Conservation (phyloP, 768 basidiomycete genomes). For the Astraeus odoratus region DNA sequence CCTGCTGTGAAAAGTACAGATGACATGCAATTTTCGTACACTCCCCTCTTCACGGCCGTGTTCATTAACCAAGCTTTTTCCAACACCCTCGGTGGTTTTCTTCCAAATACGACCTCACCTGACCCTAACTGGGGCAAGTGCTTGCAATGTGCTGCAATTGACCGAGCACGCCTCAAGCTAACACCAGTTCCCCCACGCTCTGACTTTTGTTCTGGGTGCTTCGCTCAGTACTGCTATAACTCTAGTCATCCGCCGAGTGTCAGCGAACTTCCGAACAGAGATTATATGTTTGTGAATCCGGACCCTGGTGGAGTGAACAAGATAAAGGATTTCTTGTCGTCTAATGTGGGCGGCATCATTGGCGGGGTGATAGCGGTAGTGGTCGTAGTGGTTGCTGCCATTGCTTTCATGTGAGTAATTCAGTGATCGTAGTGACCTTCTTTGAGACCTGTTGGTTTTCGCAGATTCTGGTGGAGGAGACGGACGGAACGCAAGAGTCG, state of each 20-base stretch:
- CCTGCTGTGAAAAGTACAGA: conserved; percentile 33
- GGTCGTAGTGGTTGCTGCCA: conserved; percentile 32
- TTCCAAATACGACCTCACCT: conserved; percentile 47
- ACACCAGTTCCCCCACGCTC: conserved; percentile 33
- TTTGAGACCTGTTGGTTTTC: not conserved
- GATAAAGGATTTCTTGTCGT: conserved; percentile 36
- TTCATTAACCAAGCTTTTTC: conserved; percentile 57
- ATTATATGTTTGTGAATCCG: conserved; percentile 45
- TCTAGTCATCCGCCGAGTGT: conserved; percentile 54
- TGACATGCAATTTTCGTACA: conserved; percentile 59
- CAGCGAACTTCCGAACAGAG: conserved; percentile 31
- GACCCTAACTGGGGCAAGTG: conserved; percentile 51
- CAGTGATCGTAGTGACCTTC: not conserved
- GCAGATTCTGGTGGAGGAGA: conserved; percentile 27
- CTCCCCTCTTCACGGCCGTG: conserved; percentile 41
- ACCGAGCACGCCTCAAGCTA: conserved; percentile 41
- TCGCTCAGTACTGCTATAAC: conserved; percentile 53
- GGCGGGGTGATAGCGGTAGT: conserved; percentile 40
- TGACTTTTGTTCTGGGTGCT: conserved; percentile 48
- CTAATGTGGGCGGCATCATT: conserved; percentile 41
- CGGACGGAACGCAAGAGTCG: conserved; percentile 11
- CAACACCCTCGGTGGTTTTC: conserved; percentile 54
- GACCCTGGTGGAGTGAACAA: conserved; percentile 44
- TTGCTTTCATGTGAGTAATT: conserved; percentile 28
- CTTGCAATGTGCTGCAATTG: conserved; percentile 57